Evolutionary conservation across 2,329 filamentous ascomycete genomes (phyloP), one percentile per base, ranked within the genome.

Genomic region (Cladosporium sp.): DNA sequence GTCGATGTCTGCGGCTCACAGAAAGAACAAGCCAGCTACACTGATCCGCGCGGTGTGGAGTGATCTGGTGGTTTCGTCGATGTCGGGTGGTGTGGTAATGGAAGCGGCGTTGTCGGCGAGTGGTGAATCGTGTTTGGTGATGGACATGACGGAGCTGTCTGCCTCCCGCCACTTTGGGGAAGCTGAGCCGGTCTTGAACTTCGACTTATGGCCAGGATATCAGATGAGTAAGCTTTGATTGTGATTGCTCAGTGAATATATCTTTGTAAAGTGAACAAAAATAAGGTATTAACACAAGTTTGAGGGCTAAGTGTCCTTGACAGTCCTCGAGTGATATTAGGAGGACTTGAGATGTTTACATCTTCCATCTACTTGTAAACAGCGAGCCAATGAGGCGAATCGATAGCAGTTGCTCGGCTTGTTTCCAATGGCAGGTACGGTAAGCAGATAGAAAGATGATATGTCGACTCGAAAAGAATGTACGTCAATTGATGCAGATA

Each of bases 101-200:
- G n/a, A 1, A 25, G 34, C 39, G 39, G 25, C 39, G 58, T 48
- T 21, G 39, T n/a, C 28, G 54, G 54, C 48, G 48, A 28, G 48
- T 26, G 48, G 23, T 46, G 39, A 14, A 21, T 32, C 26, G 23
- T 28, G 25, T n/a, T 30, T 34, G 54, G 53, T 25, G n/a, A 32
- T 21, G 53, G 23, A 10, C 54, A 57, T 57, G 54, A 57, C 54
- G 54, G 54, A 57, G 54, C 54, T 57, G 54, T 25, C n/a, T 39
- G 16, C 21, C 28, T 57, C 10, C 54, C 32, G 54, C 32, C 54
- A 32, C 16, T 57, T 57, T 39, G 54, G 32, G 54, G 32, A 57
- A 39, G 54, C 32, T 57, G 54, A 26, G 30, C 54, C 30, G 54
- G 32, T n/a, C 10, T 16, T 16, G 3, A 10, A 34, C 30, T 39